Percentiles rank a stretch among this genome's conserved stretches.
These are phyloP conservation scores for Conringia planisiliqua DNA, from an alignment of 345 rosid genomes.

Conservation along the genomic window DNA sequence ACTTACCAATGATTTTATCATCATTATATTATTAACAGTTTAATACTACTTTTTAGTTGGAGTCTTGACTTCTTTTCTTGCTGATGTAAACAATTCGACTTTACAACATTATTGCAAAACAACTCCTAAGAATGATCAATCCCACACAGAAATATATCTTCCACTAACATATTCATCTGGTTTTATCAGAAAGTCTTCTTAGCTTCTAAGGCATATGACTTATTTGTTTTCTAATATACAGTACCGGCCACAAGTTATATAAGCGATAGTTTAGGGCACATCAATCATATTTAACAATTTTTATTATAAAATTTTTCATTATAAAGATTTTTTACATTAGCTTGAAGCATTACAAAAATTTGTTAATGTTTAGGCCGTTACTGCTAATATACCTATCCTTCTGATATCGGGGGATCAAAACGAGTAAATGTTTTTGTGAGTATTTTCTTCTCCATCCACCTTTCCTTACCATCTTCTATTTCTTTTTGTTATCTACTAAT, in stretches of 20 bases:
- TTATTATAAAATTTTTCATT: too few relatives aligned
- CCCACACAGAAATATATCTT: slow-evolving; percentile 61
- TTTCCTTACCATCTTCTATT: too few relatives aligned
- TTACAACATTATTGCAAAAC: slow-evolving; percentile 13
- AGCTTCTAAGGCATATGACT: neutral
- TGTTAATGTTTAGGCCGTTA: too few relatives aligned
- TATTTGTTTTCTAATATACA: neutral
- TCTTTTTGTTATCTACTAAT: too few relatives aligned
- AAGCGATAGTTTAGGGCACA: too few relatives aligned
- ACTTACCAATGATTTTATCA: slow-evolving; percentile 29
- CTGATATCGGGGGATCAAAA: neutral
- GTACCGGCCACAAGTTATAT: too few relatives aligned
- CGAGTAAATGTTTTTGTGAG: neutral
- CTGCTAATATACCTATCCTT: neutral
- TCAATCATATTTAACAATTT: too few relatives aligned
- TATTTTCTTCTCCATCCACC: too few relatives aligned
- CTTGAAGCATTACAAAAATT: too few relatives aligned
- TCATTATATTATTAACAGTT: slow-evolving; percentile 16
- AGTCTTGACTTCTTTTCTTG: slow-evolving; percentile 16
- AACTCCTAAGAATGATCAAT: slow-evolving; percentile 22
- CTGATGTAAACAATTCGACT: slow-evolving; percentile 22
- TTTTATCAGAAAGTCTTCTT: slow-evolving; percentile 20
- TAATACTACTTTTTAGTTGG: neutral
- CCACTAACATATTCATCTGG: slow-evolving; percentile 6
- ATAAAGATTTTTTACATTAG: too few relatives aligned